Base-by-base conservation (phyloP, 2,329 filamentous ascomycete genomes). In the Aureobasidium uvarum region DNA sequence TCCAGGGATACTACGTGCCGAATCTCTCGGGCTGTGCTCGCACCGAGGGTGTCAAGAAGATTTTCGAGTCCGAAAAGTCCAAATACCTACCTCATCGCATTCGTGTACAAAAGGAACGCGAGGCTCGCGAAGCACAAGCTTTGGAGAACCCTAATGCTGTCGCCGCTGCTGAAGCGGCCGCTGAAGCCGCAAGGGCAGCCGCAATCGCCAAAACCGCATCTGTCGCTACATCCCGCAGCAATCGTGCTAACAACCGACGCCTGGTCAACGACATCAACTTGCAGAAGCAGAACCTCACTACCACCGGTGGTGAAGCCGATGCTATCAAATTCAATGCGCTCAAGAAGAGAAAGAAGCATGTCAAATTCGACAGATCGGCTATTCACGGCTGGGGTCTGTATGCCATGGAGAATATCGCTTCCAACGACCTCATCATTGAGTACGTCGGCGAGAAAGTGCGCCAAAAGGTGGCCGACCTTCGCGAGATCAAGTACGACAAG, bases 391-490 rank as follows among this genome's bases (percentile, higher is more conserved):
- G 95, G 95, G 95, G 95, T 33, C 81, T 99, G 33, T 99, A 99
- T 74, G 93, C 95, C 3, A 94, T 97, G 83, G 95, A 99, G 79
- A 95, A 96, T 74, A 99, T 99, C 69, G 86, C 90, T 67, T 92
- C 94, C 76, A 96, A 96, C 76, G 95, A 99, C 78, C 97, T 99
- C 92, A 99, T 99, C 75, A 99, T 99, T 74, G 95, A 99, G 79
- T 99, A 99, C 75, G 95, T 99, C 13, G 95, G 95, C 67, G 95
- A 99, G 79, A 95, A 96, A 77, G 92, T 99, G 43, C 87, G 95
- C 66, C 95, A 99, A 78, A 92, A 96, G 74, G 95, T 99, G 67
- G 93, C 95, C n/a, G 95, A 99, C 77, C 87, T 98, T 75, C 89
- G 95, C 65, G 95, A 99, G 80, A 86, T 89, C 70, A 87, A 89